Conservation (phyloP, 345 rosid genomes). For the Bruguiera gymnorhiza region DNA sequence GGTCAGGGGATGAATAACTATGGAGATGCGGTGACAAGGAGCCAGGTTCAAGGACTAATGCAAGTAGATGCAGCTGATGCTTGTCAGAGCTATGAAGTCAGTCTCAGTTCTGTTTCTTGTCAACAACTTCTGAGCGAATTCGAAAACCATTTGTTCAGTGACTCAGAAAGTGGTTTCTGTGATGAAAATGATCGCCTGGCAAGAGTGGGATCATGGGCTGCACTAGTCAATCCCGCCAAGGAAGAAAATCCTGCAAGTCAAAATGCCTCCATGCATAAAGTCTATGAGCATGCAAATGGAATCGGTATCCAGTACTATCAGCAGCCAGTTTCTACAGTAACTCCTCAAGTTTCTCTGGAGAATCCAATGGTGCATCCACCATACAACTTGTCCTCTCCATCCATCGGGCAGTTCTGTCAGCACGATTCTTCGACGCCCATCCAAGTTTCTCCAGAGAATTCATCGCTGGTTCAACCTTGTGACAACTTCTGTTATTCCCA, state of each 20-base stretch:
- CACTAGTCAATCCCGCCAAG: neutral
- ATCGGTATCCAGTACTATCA: neutral
- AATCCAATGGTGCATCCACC: conserved; percentile 1
- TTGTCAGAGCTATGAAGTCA: neutral
- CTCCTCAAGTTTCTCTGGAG: neutral
- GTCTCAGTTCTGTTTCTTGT: neutral
- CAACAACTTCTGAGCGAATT: neutral
- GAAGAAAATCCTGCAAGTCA: neutral
- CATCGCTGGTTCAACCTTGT: neutral
- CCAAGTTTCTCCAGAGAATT: neutral
- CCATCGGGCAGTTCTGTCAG: neutral
- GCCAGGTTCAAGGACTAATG: conserved; percentile 5
- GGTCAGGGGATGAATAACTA: conserved; percentile 9
- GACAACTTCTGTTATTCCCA: neutral
- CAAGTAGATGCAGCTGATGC: neutral
- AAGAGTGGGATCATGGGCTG: neutral
- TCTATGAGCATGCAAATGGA: neutral
- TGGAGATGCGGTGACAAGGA: neutral
- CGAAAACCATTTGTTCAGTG: conserved; percentile 7
- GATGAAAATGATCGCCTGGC: conserved; percentile 7
- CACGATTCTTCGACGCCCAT: neutral
- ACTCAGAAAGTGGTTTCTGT: neutral
- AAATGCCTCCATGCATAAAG: neutral
- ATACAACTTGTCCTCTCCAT: neutral
- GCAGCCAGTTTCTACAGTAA: neutral